Evolutionary conservation across 1,284 basidiomycete genomes (phyloP), one percentile per base, ranked within the genome.

Genomic region (Moniliophthora roreri): DNA sequence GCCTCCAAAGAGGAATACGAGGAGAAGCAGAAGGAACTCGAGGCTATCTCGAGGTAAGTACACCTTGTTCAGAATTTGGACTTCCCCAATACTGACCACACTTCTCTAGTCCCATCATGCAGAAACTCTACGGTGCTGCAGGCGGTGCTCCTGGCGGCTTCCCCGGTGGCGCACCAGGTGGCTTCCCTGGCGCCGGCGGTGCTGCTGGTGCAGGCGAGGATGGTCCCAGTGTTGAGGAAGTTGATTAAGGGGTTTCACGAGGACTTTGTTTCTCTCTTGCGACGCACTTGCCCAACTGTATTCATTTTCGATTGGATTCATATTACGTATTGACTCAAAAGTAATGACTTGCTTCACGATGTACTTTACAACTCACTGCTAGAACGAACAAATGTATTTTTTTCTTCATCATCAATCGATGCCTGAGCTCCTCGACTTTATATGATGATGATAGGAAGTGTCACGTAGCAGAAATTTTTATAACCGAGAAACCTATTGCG

Each of bases 1-100:
- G 97, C 85, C 10, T 89, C 87, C 60, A 97, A 94, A 78, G 93
- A 96, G 68, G 97, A 99, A 80, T 96, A 98, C 77, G 90, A 94
- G 72, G 82, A 82, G 69, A 91, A 89, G 77, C 95, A 98, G 74
- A 97, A 98, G 82, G 95, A 98, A 76, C 81, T 99, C 55, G 96
- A 99, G 79, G 77, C 69, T 10, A 71, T 95, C 61, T 91, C 94
- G 63, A 95, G 89, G 72, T 74, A 69, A 41, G 71, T 69, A 21
- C 10, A 38, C 11, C 8, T 26, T 38, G 21, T 11, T 5, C 38
- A 11, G 23, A 42, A 32, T 20, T n/a, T 11, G 37, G 35, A 23
- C 48, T 52, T 44, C 18, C 55, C 34, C 44, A 32, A 28, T 53
- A 44, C 51, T 53, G 38, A 53, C 63, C 39, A 35, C 45, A 39